Conservation (phyloP, 140 eudicot genomes). For the Senecio squalidus region DNA sequence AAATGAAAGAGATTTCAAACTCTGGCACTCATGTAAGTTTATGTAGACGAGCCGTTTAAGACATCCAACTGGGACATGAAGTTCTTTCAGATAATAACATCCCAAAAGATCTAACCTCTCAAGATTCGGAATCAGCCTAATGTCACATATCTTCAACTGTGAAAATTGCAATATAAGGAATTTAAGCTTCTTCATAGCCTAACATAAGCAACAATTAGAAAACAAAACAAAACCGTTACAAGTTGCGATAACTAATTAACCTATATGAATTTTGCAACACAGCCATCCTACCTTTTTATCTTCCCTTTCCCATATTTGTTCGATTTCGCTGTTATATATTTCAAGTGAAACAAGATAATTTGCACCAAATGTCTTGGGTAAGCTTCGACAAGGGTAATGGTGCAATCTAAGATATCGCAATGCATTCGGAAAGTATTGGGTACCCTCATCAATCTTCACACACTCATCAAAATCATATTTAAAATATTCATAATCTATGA, state of each 20-base stretch:
- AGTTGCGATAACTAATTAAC: not conserved
- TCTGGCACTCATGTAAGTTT: accelerated
- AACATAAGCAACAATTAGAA: too few relatives aligned
- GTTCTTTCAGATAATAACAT: not conserved
- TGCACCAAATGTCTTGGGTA: slow-evolving; percentile 7
- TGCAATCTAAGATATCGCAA: not conserved
- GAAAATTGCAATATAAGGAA: not conserved
- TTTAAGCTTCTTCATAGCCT: slow-evolving; percentile 1
- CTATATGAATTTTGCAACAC: not conserved
- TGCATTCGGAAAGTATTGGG: not conserved
- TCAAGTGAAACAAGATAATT: slow-evolving; percentile 10
- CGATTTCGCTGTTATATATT: not conserved
- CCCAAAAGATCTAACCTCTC: not conserved
- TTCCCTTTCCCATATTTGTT: slow-evolving; percentile 1
- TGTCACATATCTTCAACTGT: not conserved
- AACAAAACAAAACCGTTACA: not conserved
- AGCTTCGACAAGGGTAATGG: not conserved
- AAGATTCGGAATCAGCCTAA: not conserved
- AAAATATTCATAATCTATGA: not conserved
- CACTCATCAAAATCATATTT: not conserved
- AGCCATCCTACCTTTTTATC: not conserved
- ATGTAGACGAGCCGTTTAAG: slow-evolving; percentile 5
- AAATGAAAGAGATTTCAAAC: not conserved
- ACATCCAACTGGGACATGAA: not conserved
- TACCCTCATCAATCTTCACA: not conserved